Conservation (phyloP, 805 yeast species). For the Saturnispora sekii region DNA sequence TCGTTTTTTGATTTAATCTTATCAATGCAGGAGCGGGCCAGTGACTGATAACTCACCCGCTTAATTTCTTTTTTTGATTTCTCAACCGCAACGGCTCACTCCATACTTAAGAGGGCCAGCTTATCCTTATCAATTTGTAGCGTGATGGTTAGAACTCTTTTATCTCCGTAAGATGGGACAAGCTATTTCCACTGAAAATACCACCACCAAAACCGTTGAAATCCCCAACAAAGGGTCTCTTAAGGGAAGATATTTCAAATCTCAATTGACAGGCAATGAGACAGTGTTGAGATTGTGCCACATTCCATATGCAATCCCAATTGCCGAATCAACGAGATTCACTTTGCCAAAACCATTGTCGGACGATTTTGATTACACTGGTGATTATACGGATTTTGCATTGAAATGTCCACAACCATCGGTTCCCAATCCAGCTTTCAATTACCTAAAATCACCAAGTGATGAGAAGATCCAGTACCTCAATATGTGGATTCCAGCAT, state of each 20-base stretch:
- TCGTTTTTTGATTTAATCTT: too few relatives aligned
- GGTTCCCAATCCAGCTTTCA: slow-evolving; percentile 21
- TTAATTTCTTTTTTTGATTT: neutral
- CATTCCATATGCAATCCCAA: slow-evolving; percentile 29
- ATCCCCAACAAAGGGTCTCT: slow-evolving; percentile 22
- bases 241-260: slow-evolving; percentile 21
- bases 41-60: too few relatives aligned
- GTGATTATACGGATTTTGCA: slow-evolving; percentile 29
- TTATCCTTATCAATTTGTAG: too few relatives aligned
- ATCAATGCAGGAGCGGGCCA: too few relatives aligned
- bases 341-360: slow-evolving; percentile 24
- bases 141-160: neutral
- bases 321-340: slow-evolving; percentile 26
- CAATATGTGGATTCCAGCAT: slow-evolving; percentile 32
- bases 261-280: slow-evolving; percentile 13
- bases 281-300: slow-evolving; percentile 22
- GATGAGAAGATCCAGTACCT: slow-evolving; percentile 28
- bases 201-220: slow-evolving; percentile 13
- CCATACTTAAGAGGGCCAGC: too few relatives aligned
- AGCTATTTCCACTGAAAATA: slow-evolving; percentile 16
- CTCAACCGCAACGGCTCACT: too few relatives aligned
- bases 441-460: slow-evolving; percentile 20
- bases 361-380: slow-evolving; percentile 28
- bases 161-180: slow-evolving; percentile 15
- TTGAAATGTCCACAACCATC: slow-evolving; percentile 31